Evolutionary conservation across 2,329 filamentous ascomycete genomes (phyloP), one percentile per base, ranked within the genome.

Genomic region (Diaporthe sp.): DNA sequence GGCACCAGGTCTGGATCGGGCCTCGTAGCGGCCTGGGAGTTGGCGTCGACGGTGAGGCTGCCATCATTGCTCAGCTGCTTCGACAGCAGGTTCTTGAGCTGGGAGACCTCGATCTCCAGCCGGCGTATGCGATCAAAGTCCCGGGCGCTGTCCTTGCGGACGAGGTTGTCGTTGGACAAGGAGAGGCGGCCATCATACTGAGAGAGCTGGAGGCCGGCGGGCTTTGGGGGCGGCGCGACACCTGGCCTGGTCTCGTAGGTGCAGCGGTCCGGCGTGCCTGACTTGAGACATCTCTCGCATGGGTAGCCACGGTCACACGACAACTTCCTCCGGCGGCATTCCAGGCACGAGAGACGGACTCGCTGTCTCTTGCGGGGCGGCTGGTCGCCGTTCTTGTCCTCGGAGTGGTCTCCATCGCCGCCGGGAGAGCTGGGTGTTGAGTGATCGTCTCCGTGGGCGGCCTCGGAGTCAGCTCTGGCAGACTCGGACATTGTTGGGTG

Each of bases 221-320:
- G 88, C 83, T 87, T 89, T 78, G 79, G 81, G 75, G 78, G 81
- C 20, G 79, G 83, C n/a, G 79, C 82, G 63, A 82, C 79, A 39
- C 85, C 85, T 28, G 85, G 85, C 49, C 85, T 82, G 42, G 89
- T 88, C 82, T 92, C 90, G 80, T 91, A 92, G 77, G 87, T 90
- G 83, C 90, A 92, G 22, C 88, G 86, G 71, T 91, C 90, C 28
- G 90, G 87, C 39, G 90, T 92, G 79, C 89, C 90, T 76, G 89
- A 91, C 83, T 91, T 91, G 82, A 91, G 86, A 82, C 90, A 92
- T 63, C 90, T 88, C 82, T 91, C 89, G 80, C 90, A 92, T 34
- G 90, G 90, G 79, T 91, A 87, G 80, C 90, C 90, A 76, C 90
- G 86, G 82, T 91, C 90, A 81, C 90, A 92, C 37, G 90, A 91